Conservation (phyloP, 106 monocot species). For the Dioscorea alata region DNA sequence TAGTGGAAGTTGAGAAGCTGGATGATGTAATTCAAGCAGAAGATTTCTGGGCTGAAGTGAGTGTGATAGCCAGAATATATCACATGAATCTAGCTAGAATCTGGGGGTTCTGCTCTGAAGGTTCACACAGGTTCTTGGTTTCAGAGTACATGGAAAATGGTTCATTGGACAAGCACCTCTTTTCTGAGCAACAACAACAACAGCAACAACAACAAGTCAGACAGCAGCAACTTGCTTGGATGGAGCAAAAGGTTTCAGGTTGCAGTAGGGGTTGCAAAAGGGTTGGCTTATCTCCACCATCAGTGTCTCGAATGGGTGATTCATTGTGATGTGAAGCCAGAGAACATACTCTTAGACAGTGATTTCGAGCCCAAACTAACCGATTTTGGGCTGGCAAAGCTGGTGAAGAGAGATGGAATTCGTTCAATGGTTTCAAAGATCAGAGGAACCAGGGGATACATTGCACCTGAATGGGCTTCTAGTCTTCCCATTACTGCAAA, state of each 20-base stretch:
- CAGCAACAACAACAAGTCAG: background rate
- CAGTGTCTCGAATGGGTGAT: slow-evolving; percentile 30
- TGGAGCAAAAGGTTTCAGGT: slow-evolving; percentile 29
- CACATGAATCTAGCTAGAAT: slow-evolving; percentile 73
- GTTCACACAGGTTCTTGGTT: slow-evolving; percentile 37
- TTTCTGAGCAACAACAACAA: slow-evolving; percentile 6
- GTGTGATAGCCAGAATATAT: slow-evolving; percentile 44
- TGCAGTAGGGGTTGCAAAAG: slow-evolving; percentile 15
- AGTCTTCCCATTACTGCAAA: slow-evolving; percentile 14
- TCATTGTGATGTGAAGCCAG: slow-evolving; percentile 20
- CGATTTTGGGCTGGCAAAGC: slow-evolving; percentile 21
- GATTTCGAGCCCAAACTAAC: slow-evolving; percentile 15
- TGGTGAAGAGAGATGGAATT: slow-evolving; percentile 1
- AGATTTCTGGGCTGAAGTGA: slow-evolving; percentile 50
- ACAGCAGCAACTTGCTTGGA: slow-evolving; percentile 4
- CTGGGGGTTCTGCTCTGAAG: slow-evolving; percentile 52
- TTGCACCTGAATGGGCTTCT: slow-evolving; percentile 16
- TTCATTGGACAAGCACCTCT: slow-evolving; percentile 47
- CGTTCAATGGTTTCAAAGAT: background rate
- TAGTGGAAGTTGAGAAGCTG: slow-evolving; percentile 55
- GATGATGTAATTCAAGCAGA: slow-evolving; percentile 44
- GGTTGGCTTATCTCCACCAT: slow-evolving; percentile 27
- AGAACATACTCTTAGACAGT: slow-evolving; percentile 9
- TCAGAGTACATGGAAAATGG: slow-evolving; percentile 56
- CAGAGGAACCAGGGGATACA: slow-evolving; percentile 13